Percentiles rank a stretch among this genome's conserved stretches.
These are phyloP conservation scores for Stachybotrys echinatus DNA, from an alignment of 2,329 filamentous ascomycete genomes.

Conservation along the genomic window DNA sequence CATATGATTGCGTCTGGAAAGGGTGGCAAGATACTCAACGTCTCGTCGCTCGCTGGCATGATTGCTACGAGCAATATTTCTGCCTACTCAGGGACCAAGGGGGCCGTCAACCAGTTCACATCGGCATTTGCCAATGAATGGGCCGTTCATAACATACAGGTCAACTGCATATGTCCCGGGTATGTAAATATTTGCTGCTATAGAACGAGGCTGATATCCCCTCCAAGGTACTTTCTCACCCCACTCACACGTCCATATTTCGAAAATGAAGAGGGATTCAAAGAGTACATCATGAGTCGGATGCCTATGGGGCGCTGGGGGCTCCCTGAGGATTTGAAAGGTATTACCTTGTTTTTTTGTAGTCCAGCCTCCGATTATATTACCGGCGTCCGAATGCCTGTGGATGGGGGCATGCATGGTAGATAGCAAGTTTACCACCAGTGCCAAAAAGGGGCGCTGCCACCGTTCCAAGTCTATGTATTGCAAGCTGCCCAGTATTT, in stretches of 20 bases:
- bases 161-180: conserved; percentile 4
- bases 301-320: conserved; percentile 3
- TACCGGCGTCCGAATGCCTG: conserved; percentile 3
- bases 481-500: too few species aligned
- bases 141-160: conserved; percentile 2
- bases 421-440: too few species aligned
- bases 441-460: too few species aligned
- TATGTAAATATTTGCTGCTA: not conserved
- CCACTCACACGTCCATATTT: not conserved
- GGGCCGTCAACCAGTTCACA: conserved; percentile 3
- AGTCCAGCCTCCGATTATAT: conserved; percentile 4
- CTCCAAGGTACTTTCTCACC: conserved; percentile 1
- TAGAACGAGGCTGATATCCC: not conserved
- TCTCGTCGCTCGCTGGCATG: conserved; percentile 2
- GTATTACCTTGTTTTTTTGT: conserved; percentile 3
- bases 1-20: conserved; percentile 4
- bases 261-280: not conserved
- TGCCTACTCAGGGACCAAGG: conserved; percentile 3
- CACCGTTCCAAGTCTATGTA: too few species aligned
- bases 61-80: conserved; percentile 1
- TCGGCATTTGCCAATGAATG: conserved; percentile 4
- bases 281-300: conserved; percentile 1
- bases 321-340: conserved; percentile 1
- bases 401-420: conserved; percentile 3
- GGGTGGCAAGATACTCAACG: conserved; percentile 6